Percentiles rank a stretch among this genome's conserved stretches.
phyloP scores from a whole-genome alignment of 768 basidiomycete species.

The Boletus sp. region DNA sequence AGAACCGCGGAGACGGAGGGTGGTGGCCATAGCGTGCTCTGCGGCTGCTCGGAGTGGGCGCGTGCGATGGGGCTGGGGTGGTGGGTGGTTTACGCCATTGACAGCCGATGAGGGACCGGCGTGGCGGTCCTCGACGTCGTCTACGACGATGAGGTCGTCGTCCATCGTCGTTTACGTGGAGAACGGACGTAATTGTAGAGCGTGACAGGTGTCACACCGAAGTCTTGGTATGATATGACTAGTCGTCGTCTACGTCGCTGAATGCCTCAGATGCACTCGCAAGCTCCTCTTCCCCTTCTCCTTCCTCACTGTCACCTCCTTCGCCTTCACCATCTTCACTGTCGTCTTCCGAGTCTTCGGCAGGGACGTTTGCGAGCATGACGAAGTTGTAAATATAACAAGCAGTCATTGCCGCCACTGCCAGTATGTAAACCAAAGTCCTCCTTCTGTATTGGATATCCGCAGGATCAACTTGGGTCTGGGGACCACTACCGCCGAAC shows the following conservation, averaged over 20 bases:
- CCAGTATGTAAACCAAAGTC: slow-evolving; percentile 53
- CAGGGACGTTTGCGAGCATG: background rate
- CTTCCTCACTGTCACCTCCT: slow-evolving; percentile 8
- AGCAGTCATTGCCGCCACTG: slow-evolving; percentile 42
- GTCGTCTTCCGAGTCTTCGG: background rate
- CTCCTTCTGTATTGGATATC: slow-evolving; percentile 48
- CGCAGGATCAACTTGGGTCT: slow-evolving; percentile 31
- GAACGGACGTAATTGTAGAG: background rate
- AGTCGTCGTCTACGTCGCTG: slow-evolving; percentile 18
- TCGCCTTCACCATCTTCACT: background rate
- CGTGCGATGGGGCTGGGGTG: slow-evolving; percentile 25
- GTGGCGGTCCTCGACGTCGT: slow-evolving; percentile 49
- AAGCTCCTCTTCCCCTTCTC: slow-evolving; percentile 10
- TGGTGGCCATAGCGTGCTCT: slow-evolving; percentile 36
- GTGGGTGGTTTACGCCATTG: slow-evolving; percentile 24
- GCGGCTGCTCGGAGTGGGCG: slow-evolving; percentile 34
- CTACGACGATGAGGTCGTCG: slow-evolving; percentile 62
- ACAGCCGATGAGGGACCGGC: slow-evolving; percentile 36
- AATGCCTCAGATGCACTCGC: background rate
- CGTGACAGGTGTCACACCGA: slow-evolving; percentile 7
- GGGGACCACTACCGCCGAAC: slow-evolving; percentile 15
- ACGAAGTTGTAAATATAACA: slow-evolving; percentile 32
- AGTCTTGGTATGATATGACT: background rate
- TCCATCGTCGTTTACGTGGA: slow-evolving; percentile 38
- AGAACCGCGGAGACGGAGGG: slow-evolving; percentile 31